A percentile compares a stretch with the other conserved stretches of the same genome.
Evolutionary conservation across 1,284 basidiomycete genomes (phyloP).

Genomic region (Pyrrhoderma noxium): DNA sequence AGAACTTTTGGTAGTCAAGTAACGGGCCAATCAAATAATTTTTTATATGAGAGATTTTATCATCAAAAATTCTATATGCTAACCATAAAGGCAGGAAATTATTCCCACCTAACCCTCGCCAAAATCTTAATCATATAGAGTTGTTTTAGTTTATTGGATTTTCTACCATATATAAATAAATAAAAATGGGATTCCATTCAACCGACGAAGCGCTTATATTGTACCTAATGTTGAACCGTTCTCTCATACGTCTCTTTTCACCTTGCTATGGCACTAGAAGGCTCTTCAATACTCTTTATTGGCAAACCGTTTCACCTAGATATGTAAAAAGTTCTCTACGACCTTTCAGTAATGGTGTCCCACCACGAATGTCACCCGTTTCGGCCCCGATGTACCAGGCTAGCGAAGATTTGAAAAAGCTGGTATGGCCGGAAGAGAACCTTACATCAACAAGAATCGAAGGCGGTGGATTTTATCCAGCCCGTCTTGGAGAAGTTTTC

Average conservation of each 20-base stretch:
- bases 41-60: too few species aligned
- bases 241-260: neutral
- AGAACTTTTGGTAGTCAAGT: too few species aligned
- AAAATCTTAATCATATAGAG: too few species aligned
- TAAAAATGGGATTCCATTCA: too few species aligned
- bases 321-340: neutral
- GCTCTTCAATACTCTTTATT: neutral
- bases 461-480: constrained; percentile 4
- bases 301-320: neutral
- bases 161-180: too few species aligned
- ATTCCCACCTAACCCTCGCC: too few species aligned
- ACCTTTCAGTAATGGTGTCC: neutral
- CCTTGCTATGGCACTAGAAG: neutral
- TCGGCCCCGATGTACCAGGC: neutral
- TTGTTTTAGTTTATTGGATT: too few species aligned
- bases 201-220: too few species aligned
- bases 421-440: constrained; percentile 5
- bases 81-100: too few species aligned
- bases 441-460: constrained; percentile 1
- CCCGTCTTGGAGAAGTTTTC: neutral
- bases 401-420: neutral
- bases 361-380: neutral
- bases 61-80: too few species aligned
- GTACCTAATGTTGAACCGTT: neutral
- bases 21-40: too few species aligned